Evolutionary conservation across 2,329 filamentous ascomycete species (phyloP), one percentile per base, ranked within the genome.

Genomic region (Arthrobotrys sinensis): DNA sequence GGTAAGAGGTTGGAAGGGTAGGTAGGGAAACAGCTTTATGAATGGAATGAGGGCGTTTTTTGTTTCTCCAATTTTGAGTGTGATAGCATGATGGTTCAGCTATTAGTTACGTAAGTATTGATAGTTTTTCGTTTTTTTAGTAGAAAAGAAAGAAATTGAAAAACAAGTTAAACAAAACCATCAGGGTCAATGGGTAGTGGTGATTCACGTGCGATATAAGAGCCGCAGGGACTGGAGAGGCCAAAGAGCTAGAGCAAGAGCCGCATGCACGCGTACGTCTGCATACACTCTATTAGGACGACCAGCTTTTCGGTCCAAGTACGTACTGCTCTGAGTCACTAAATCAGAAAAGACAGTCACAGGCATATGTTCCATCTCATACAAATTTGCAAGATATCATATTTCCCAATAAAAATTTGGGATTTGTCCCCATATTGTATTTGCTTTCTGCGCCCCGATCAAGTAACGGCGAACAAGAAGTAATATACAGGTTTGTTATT

Each of bases 401-500:
- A 3, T 50, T 16, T 43, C 46, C 6, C 40, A 16, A 28, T 48
- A 64, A 63, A 53, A 63, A 45, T 50, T 53, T 11, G 14, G 38
- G 34, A 45, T 53, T 57, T 36, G 32, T 38, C 21, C 28, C 46
- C 45, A 53, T 55, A 71, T 57, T 68, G 63, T 75, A 75, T 75
- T 64, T 48, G 50, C 52, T 63, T 75, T 62, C 43, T 68, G 70
- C 40, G 70, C 63, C 53, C 63, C 70, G 63, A 67, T 50, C n/a
- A 48, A 36, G 50, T 52, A 62, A 65, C 52, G 40, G 70, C 34
- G 52, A 46, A 75, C 52, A 55, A 68, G 52, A 71, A 71, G 70
- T 75, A 75, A 75, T 75, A 75, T 75, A 75, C 70, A 75, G 62
- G 34, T 62, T 55, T 34, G 8, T 71, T 14, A 21, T 70, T 48